Evolutionary conservation across 2,329 filamentous ascomycete genomes (phyloP), one percentile per base, ranked within the genome.

Genomic region (Phialophora chinensis): DNA sequence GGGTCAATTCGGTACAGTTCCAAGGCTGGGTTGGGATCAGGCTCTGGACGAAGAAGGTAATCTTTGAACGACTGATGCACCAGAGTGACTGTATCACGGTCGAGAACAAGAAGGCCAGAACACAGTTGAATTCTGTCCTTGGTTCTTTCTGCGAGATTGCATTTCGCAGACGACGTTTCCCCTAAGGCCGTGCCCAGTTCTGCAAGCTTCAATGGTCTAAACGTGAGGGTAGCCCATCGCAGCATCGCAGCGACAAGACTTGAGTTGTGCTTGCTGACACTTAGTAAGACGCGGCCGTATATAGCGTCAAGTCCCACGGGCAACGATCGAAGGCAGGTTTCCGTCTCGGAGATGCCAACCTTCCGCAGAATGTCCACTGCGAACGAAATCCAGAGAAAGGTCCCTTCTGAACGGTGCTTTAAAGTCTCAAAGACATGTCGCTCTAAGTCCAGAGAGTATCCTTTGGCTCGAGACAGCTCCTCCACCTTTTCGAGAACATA

Each of bases 371-470:
- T 66, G 60, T 72, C 59, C 7, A 69, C 66, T 60, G 71, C 69
- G 38, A 73, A 72, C 29, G 66, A 69, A 33, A 73, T 69, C 72
- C 72, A 74, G 23, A 73, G 56, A 61, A 74, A 74, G n/a, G 74
- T 75, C 4, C 72, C 69, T 49, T 75, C 72, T 25, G 73, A 69
- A 38, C 73, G 63, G 35, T 59, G 66, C 52, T 72, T 25, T 58
- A 75, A 62, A 35, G 59, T 49, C 49, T 71, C 58, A 55, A 60
- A 65, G 66, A 75, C 57, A 33, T 68, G 62, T 31, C 31, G 29
- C 14, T 67, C 49, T 50, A 61, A 71, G 4, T 63, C 68, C 38
- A 60, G 53, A 8, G 72, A 65, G 64, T 72, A 70, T 42, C 27
- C 27, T 59, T 73, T 62, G 44, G 69, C 66, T 20, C 62, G 42